phyloP scores from a whole-genome alignment of 2,329 filamentous ascomycete genomes.

The Atkinsonella hypoxylon region DNA sequence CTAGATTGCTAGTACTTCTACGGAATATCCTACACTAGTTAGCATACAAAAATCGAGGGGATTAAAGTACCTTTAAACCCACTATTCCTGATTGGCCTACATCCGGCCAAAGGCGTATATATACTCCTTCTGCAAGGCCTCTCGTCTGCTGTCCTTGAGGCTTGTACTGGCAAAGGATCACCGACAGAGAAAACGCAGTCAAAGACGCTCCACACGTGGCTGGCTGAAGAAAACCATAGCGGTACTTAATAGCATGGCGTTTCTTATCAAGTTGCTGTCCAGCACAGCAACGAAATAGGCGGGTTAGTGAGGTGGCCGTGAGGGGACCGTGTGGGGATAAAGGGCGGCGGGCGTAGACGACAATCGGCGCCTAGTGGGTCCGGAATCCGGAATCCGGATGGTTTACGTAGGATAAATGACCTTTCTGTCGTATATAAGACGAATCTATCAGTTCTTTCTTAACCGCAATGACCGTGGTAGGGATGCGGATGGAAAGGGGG shows the following conservation, averaged over 20 bases:
- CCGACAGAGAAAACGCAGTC: conserved; percentile 40
- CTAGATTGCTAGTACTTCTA: too few species aligned
- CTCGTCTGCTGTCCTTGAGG: too few species aligned
- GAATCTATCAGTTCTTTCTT: too few species aligned
- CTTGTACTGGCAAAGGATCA: too few species aligned
- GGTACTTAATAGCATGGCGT: conserved; percentile 33
- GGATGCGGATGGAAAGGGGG: too few species aligned
- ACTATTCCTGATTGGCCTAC: too few species aligned
- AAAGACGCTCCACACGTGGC: conserved; percentile 32
- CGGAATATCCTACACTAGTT: too few species aligned
- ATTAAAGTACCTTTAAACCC: too few species aligned
- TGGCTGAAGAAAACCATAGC: conserved; percentile 33
- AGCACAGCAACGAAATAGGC: conserved; percentile 35
- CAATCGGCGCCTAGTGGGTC: conserved; percentile 25
- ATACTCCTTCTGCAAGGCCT: conserved; percentile 35
- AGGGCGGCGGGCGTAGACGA: conserved; percentile 30
- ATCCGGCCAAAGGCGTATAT: conserved; percentile 36
- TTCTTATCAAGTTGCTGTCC: conserved; percentile 26
- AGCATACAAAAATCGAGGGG: too few species aligned
- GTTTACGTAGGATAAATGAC: too few species aligned
- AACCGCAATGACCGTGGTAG: too few species aligned
- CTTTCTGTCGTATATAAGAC: too few species aligned
- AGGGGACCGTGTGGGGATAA: conserved; percentile 32
- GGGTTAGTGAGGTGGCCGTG: conserved; percentile 43
- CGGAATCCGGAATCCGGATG: conserved; percentile 22